Evolutionary conservation across 331 rosid genomes (phyloP).

Genomic region (Pyrus hybrid): DNA sequence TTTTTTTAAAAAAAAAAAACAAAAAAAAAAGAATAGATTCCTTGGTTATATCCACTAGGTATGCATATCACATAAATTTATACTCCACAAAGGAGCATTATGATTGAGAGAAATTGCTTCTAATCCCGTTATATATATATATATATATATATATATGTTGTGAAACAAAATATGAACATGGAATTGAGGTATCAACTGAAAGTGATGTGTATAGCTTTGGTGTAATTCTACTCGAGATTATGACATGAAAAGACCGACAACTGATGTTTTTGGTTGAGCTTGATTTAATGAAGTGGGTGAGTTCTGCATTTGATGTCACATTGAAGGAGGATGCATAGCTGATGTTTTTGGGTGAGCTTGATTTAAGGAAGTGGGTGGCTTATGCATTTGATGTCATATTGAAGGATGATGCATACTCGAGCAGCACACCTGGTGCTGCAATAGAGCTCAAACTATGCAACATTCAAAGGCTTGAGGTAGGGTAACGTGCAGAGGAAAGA

Average conservation of each 20-base stretch:
- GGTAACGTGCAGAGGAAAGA: slow-evolving; percentile 9
- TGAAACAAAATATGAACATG: slow-evolving; percentile 18
- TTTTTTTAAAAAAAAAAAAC: too few species aligned
- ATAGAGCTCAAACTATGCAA: slow-evolving; percentile 6
- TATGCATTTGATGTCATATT: slow-evolving; percentile 9
- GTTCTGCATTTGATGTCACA: slow-evolving; percentile 7
- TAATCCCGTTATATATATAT: too few species aligned
- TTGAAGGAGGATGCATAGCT: slow-evolving; percentile 1
- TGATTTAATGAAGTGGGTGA: slow-evolving; percentile 19
- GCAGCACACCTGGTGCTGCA: neutral
- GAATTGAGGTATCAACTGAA: slow-evolving; percentile 15
- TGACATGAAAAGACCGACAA: slow-evolving; percentile 20
- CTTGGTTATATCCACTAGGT: too few species aligned
- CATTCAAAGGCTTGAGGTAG: neutral
- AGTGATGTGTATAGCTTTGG: slow-evolving; percentile 33
- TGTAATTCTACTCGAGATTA: slow-evolving; percentile 21
- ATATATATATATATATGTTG: neutral
- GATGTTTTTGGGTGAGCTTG: slow-evolving; percentile 10
- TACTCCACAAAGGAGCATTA: too few species aligned
- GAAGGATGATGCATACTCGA: slow-evolving; percentile 2
- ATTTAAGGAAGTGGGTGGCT: slow-evolving; percentile 18
- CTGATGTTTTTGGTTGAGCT: slow-evolving; percentile 6
- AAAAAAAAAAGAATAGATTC: too few species aligned
- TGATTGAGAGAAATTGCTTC: too few species aligned
- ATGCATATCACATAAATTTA: too few species aligned